Evolutionary conservation across 1,139 yeast genomes (phyloP).

Genomic region (Blastobotrys persicus): DNA sequence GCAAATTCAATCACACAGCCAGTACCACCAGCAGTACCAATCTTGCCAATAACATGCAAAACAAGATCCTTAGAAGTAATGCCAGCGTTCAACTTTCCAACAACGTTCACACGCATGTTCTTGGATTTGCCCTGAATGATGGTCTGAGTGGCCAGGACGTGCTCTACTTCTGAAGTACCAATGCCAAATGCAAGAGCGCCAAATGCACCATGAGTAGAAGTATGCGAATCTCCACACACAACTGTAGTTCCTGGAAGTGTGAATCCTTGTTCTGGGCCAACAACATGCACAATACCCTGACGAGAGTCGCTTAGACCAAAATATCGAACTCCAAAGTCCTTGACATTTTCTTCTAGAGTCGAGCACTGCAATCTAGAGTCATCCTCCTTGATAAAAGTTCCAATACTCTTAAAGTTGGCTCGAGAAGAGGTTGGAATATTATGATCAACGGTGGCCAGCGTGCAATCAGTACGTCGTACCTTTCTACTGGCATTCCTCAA

Average conservation of each 20-base stretch:
- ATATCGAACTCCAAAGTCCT: constrained; percentile 81
- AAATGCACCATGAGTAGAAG: constrained; percentile 98
- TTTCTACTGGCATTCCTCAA: constrained; percentile 78
- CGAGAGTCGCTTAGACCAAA: constrained; percentile 92
- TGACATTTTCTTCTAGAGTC: constrained; percentile 89
- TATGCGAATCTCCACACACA: constrained; percentile 98
- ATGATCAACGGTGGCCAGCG: constrained; percentile 96
- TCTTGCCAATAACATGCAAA: constrained; percentile 89
- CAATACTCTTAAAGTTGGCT: constrained; percentile 66
- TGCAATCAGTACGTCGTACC: constrained; percentile 92
- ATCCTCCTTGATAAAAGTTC: constrained; percentile 81
- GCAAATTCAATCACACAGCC: constrained; percentile 96
- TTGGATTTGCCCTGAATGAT: constrained; percentile 91
- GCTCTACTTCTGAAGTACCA: constrained; percentile 98
- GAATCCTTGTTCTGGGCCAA: constrained; percentile 98
- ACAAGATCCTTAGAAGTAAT: constrained; percentile 94
- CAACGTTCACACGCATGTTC: constrained; percentile 85
- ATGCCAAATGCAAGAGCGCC: constrained; percentile 98
- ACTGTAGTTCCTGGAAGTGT: constrained; percentile 98
- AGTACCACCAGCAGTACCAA: constrained; percentile 99
- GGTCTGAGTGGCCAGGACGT: constrained; percentile 96
- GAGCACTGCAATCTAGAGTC: constrained; percentile 90
- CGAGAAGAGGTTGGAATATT: constrained; percentile 93
- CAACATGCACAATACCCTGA: constrained; percentile 97
- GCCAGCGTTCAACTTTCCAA: constrained; percentile 81